Evolutionary conservation across 495 filamentous ascomycete species (phyloP).

Genomic region (Astrothelium subdiscretum): DNA sequence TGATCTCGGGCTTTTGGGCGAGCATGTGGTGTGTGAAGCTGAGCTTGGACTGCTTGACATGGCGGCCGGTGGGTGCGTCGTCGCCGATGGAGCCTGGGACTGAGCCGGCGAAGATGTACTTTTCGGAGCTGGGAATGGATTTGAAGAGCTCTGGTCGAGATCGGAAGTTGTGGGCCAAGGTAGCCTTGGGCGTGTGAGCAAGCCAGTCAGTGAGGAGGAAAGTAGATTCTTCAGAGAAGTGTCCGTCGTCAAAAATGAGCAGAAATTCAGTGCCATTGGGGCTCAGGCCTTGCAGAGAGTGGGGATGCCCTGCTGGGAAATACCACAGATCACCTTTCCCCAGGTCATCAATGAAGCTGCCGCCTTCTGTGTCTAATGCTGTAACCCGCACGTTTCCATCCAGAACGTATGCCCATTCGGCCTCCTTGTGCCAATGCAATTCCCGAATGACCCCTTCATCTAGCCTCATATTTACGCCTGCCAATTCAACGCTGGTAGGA

Average conservation of each 20-base stretch:
- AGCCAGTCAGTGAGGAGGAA: slow-evolving; percentile 59
- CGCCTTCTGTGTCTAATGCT: slow-evolving; percentile 56
- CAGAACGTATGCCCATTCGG: slow-evolving; percentile 56
- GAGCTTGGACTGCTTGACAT: slow-evolving; percentile 45
- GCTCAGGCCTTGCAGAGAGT: slow-evolving; percentile 55
- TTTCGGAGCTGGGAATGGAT: slow-evolving; percentile 44
- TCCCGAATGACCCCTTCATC: slow-evolving; percentile 58
- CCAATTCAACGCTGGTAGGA: slow-evolving; percentile 46
- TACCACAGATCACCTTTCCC: slow-evolving; percentile 63
- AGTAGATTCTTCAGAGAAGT: slow-evolving; percentile 60
- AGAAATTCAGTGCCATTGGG: slow-evolving; percentile 60
- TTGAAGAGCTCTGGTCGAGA: slow-evolving; percentile 46
- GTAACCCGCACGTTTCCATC: slow-evolving; percentile 46
- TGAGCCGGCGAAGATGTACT: slow-evolving; percentile 52
- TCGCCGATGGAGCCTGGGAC: slow-evolving; percentile 39
- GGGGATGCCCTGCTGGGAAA: slow-evolving; percentile 59
- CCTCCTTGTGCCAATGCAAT: slow-evolving; percentile 60
- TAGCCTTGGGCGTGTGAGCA: slow-evolving; percentile 50
- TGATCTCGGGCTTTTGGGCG: slow-evolving; percentile 40
- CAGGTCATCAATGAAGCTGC: slow-evolving; percentile 58
- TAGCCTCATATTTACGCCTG: slow-evolving; percentile 58
- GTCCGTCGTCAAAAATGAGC: slow-evolving; percentile 56
- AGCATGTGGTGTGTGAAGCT: slow-evolving; percentile 54
- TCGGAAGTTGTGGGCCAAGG: slow-evolving; percentile 55
- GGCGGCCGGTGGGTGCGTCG: slow-evolving; percentile 28